Evolutionary conservation across 495 filamentous ascomycete species (phyloP).

Genomic region (Neurospora africana): DNA sequence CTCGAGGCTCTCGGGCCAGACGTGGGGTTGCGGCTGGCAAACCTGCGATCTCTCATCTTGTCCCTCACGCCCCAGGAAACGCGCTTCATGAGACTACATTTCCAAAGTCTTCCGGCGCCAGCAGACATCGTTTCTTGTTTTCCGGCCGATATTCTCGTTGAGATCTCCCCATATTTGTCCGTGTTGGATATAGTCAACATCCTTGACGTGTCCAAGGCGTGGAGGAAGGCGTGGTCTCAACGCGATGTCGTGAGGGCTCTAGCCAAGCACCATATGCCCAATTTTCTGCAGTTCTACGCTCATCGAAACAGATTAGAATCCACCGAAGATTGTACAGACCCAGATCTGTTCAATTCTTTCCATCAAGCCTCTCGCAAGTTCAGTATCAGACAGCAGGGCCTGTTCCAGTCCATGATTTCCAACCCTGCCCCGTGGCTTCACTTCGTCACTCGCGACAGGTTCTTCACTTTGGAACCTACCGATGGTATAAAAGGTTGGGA

Average conservation of each 20-base stretch:
- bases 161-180: slow-evolving; percentile 18
- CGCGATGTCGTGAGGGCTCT: slow-evolving; percentile 9
- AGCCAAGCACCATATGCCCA: slow-evolving; percentile 13
- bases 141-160: slow-evolving; percentile 22
- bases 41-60: slow-evolving; percentile 1
- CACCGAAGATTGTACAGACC: neutral
- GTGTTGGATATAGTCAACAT: slow-evolving; percentile 10
- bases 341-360: neutral
- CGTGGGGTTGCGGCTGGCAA: neutral
- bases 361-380: neutral
- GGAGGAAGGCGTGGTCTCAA: slow-evolving; percentile 21
- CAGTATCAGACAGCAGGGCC: slow-evolving; percentile 5
- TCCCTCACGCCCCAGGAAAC: slow-evolving; percentile 14
- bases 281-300: slow-evolving; percentile 3
- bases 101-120: slow-evolving; percentile 7
- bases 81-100: slow-evolving; percentile 16
- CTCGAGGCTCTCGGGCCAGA: slow-evolving; percentile 4
- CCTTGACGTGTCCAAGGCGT: slow-evolving; percentile 22
- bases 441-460: neutral
- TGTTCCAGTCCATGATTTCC: slow-evolving; percentile 2
- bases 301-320: neutral
- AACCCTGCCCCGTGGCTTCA: neutral
- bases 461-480: neutral
- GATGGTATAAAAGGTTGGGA: neutral
- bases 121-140: slow-evolving; percentile 21